These are phyloP conservation scores for Cyathus striatus DNA, from an alignment of 768 basidiomycete species.

Conservation along the genomic window DNA sequence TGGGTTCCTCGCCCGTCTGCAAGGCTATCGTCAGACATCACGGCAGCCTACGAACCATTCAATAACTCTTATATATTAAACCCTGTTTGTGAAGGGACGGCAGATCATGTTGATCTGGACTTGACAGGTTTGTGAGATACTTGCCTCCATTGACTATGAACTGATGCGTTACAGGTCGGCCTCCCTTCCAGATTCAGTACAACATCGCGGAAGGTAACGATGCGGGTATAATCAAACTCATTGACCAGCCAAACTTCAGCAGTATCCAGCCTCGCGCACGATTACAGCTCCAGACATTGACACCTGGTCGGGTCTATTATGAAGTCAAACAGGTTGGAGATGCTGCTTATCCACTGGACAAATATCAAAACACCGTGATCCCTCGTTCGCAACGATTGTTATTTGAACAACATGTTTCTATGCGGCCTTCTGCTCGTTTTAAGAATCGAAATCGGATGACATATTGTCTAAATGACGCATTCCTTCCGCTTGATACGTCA, in stretches of 20 bases:
- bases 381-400: constrained; percentile 65
- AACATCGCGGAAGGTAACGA: constrained; percentile 72
- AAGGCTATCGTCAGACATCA: constrained; percentile 53
- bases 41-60: constrained; percentile 49
- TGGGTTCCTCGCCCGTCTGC: constrained; percentile 81
- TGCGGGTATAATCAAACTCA: constrained; percentile 60
- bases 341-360: constrained; percentile 72
- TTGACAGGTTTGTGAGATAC: constrained; percentile 43
- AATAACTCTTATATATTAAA: constrained; percentile 75
- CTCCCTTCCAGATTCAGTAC: constrained; percentile 94
- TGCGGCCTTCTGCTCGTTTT: constrained; percentile 80
- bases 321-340: constrained; percentile 90
- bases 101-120: constrained; percentile 80
- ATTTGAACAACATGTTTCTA: constrained; percentile 83
- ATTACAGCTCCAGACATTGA: constrained; percentile 76
- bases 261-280: constrained; percentile 78
- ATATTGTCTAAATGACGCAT: constrained; percentile 71
- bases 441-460: constrained; percentile 57
- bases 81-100: constrained; percentile 78
- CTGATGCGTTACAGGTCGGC: constrained; percentile 51
- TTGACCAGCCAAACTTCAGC: constrained; percentile 77
- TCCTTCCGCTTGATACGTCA: constrained; percentile 48
- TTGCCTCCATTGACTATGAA: neutral
- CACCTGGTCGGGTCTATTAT: constrained; percentile 80
- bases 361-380: constrained; percentile 56